These are phyloP conservation scores for Hypoxylon rickii DNA, from an alignment of 495 filamentous ascomycete genomes.

Conservation along the genomic window DNA sequence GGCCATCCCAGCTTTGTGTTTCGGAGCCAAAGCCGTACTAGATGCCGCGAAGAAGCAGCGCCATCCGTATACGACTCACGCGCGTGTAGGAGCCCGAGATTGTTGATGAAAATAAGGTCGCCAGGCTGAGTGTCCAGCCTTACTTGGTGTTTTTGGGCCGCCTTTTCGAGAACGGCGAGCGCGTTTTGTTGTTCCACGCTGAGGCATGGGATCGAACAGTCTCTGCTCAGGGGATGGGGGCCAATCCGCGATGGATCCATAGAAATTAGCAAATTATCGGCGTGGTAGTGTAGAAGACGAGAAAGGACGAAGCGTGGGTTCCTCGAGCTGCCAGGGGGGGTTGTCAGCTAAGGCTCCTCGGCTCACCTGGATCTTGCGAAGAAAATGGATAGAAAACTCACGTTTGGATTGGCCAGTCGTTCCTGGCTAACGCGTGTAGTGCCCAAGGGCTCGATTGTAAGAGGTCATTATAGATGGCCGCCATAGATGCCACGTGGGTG, in stretches of 20 bases:
- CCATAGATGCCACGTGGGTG: constrained; percentile 49
- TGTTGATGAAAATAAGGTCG: constrained; percentile 68
- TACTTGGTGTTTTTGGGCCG: constrained; percentile 42
- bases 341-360: too few species aligned
- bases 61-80: constrained; percentile 54
- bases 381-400: too few species aligned
- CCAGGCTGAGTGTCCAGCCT: constrained; percentile 56
- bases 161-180: constrained; percentile 37
- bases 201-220: constrained; percentile 40
- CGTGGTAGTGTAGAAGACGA: constrained; percentile 45
- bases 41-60: constrained; percentile 43
- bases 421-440: constrained; percentile 36
- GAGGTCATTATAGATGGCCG: constrained; percentile 47
- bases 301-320: constrained; percentile 40
- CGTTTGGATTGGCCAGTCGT: constrained; percentile 51
- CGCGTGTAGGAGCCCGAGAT: constrained; percentile 63
- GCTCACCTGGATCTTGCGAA: too few species aligned
- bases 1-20: constrained; percentile 48
- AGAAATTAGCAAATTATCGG: constrained; percentile 42
- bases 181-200: constrained; percentile 41
- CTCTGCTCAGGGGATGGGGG: constrained; percentile 39
- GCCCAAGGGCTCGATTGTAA: constrained; percentile 36
- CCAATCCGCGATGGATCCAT: constrained; percentile 52
- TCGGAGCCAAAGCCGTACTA: constrained; percentile 57
- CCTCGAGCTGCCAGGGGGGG: constrained; percentile 44